phyloP scores from a whole-genome alignment of 352 stramenopile genomes.

The Aphanomyces euteiches region DNA sequence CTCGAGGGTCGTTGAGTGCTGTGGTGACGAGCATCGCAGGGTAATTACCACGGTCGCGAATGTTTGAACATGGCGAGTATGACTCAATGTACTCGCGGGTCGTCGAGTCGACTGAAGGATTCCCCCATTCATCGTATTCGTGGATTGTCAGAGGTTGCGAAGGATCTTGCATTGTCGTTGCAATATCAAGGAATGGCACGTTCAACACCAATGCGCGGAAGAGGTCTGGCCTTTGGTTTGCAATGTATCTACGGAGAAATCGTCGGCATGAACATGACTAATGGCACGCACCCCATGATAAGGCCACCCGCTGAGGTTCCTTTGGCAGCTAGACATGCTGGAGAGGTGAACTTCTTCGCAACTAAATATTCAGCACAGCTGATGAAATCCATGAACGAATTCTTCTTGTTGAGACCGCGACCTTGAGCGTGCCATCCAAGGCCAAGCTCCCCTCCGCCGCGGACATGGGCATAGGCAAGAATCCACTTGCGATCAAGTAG shows the following conservation, averaged over 20 bases:
- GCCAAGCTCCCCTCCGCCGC: constrained; percentile 85
- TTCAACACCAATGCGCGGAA: constrained; percentile 81
- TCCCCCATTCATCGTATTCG: constrained; percentile 91
- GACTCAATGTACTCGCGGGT: constrained; percentile 68
- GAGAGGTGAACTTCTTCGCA: constrained; percentile 55
- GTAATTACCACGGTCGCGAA: constrained; percentile 44
- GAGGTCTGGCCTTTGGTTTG: constrained; percentile 69
- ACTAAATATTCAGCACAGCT: constrained; percentile 64
- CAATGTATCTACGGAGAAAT: constrained; percentile 45
- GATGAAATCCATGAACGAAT: constrained; percentile 84
- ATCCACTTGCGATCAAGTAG: constrained; percentile 85
- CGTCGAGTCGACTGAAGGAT: constrained; percentile 44
- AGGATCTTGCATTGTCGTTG: constrained; percentile 83
- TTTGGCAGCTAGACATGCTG: constrained; percentile 62
- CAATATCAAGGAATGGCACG: constrained; percentile 87
- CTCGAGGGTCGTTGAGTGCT: constrained; percentile 74
- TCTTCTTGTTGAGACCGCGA: constrained; percentile 70
- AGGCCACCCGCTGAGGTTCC: constrained; percentile 82
- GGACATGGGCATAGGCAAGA: constrained; percentile 84
- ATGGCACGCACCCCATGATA: constrained; percentile 52
- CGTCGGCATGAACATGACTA: neutral
- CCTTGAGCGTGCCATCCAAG: constrained; percentile 85
- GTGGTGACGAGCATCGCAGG: constrained; percentile 82
- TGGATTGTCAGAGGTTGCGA: constrained; percentile 84
- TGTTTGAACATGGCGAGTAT: constrained; percentile 78